These are phyloP conservation scores for Silene coronaria DNA, from an alignment of 179 eudicot species.

Conservation along the genomic window DNA sequence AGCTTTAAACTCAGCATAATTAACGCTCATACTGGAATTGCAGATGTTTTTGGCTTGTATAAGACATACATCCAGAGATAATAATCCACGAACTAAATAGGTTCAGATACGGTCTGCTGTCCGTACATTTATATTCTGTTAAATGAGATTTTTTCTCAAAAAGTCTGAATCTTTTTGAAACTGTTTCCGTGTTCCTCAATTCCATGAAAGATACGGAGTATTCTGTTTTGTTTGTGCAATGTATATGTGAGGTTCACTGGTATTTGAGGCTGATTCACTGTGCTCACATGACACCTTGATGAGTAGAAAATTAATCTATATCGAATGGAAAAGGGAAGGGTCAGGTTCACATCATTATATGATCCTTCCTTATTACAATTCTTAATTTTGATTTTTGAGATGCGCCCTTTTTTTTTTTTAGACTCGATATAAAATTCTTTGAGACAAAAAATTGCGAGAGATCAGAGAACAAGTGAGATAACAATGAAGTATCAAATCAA, in stretches of 20 bases:
- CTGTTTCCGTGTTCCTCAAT: not conserved
- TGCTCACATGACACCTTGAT: not conserved
- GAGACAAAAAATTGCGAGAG: not conserved
- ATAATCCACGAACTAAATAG: not conserved
- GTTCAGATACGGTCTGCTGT: not conserved
- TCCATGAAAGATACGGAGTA: not conserved
- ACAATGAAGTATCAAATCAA: not conserved
- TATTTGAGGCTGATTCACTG: not conserved
- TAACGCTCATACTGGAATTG: not conserved
- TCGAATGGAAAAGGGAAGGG: not conserved
- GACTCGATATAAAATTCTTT: not conserved
- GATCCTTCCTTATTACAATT: not conserved
- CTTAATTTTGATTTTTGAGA: not conserved
- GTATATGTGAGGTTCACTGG: not conserved
- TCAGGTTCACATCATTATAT: slow-evolving; percentile 7
- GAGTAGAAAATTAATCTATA: slow-evolving; percentile 1
- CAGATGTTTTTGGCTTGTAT: not conserved
- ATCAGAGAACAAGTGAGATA: not conserved
- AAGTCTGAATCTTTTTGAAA: not conserved
- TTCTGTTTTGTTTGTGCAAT: not conserved
- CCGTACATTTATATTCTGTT: not conserved
- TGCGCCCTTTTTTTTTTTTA: not conserved
- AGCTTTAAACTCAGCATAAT: not conserved
- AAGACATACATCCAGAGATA: not conserved
- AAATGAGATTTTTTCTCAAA: not conserved